phyloP scores from a whole-genome alignment of 2,329 filamentous ascomycete species.

The Tolypocladium album region DNA sequence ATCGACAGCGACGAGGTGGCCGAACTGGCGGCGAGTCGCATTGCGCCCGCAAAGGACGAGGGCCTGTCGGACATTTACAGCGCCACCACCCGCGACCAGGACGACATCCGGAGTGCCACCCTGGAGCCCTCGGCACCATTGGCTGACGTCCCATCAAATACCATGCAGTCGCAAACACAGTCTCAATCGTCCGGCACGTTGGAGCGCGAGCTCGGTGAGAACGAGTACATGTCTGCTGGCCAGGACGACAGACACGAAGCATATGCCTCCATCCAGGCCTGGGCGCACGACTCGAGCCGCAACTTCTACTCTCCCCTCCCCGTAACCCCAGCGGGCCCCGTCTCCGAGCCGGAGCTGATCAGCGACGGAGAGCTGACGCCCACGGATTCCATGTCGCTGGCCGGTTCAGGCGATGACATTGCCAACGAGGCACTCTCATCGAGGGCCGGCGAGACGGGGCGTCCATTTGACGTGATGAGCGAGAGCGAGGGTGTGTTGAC shows the following conservation, averaged over 20 bases:
- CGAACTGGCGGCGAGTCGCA: constrained; percentile 26
- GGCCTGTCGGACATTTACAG: constrained; percentile 45
- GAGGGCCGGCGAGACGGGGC: constrained; percentile 23
- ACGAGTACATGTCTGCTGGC: constrained; percentile 43
- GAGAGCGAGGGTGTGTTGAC: constrained; percentile 49
- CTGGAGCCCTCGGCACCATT: constrained; percentile 18
- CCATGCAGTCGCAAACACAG: constrained; percentile 6
- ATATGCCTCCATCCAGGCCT: constrained; percentile 53
- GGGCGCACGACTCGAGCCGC: constrained; percentile 43
- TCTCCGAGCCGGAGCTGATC: constrained; percentile 40
- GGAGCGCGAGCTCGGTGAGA: constrained; percentile 23
- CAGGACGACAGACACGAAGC: constrained; percentile 35
- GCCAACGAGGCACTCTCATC: constrained; percentile 30
- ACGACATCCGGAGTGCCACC: constrained; percentile 12
- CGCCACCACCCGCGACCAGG: constrained; percentile 35
- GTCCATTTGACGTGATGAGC: constrained; percentile 45
- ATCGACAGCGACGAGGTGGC: constrained; percentile 37
- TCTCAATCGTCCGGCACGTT: constrained; percentile 16
- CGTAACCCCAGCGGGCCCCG: constrained; percentile 33
- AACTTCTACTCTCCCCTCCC: constrained; percentile 53
- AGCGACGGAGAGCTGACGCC: constrained; percentile 47
- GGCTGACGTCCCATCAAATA: constrained; percentile 18
- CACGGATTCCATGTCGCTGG: constrained; percentile 45
- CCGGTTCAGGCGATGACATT: constrained; percentile 38
- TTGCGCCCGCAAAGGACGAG: constrained; percentile 36